Conservation (phyloP, 2,329 filamentous ascomycete genomes). For the Botrytis pseudocinerea region DNA sequence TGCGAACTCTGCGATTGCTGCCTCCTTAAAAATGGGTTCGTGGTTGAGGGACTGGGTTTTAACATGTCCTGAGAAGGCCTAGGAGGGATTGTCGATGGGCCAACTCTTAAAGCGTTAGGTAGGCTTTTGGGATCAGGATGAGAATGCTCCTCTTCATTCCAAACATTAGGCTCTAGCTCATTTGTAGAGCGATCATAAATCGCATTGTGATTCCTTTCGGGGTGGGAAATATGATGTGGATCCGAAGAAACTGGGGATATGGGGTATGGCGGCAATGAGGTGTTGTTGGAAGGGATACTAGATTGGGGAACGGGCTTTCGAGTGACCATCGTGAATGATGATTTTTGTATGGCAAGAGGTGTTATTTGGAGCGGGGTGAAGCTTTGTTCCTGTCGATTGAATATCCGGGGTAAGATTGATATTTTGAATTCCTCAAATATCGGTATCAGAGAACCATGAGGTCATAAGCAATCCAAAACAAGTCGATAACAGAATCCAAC, state of each 20-base stretch:
- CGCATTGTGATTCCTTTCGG: constrained; percentile 28
- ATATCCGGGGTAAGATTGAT: neutral
- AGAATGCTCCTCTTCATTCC: constrained; percentile 29
- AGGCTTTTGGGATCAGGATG: constrained; percentile 24
- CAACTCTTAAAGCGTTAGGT: constrained; percentile 37
- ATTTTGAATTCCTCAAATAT: constrained; percentile 1
- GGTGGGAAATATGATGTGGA: constrained; percentile 23
- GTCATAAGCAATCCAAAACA: constrained; percentile 14
- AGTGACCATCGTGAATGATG: constrained; percentile 34
- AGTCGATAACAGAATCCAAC: neutral
- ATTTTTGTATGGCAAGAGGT: neutral
- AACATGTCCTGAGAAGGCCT: constrained; percentile 34
- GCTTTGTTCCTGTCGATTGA: neutral
- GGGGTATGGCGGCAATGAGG: constrained; percentile 35
- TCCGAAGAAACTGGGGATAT: constrained; percentile 30
- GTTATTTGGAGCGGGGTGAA: neutral
- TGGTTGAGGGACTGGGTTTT: constrained; percentile 27
- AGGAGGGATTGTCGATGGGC: constrained; percentile 31
- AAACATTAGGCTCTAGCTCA: constrained; percentile 31
- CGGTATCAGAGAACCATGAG: constrained; percentile 10
- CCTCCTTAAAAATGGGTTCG: constrained; percentile 39
- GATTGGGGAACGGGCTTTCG: constrained; percentile 37
- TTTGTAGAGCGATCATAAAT: constrained; percentile 24
- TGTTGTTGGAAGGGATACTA: constrained; percentile 20
- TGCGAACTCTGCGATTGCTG: constrained; percentile 29